These are phyloP conservation scores for Vinca major DNA, from an alignment of 305 asterid species.

Conservation along the genomic window DNA sequence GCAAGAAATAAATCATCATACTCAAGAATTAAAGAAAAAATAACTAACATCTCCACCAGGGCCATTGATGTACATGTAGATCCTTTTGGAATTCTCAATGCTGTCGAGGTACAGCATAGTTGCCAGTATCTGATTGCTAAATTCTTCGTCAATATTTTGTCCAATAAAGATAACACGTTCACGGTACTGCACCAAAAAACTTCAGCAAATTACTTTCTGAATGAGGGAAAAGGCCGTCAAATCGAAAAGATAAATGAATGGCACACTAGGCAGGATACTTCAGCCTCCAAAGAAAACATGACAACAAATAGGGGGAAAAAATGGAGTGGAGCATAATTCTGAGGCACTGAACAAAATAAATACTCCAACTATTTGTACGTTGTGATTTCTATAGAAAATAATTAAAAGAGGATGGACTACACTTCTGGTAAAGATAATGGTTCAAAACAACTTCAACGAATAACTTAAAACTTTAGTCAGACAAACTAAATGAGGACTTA, in stretches of 20 bases:
- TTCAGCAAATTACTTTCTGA: constrained; percentile 9
- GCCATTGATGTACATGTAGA: constrained; percentile 66
- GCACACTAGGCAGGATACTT: not conserved
- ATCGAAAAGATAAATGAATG: not conserved
- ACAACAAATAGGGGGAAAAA: not conserved
- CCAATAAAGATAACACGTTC: constrained; percentile 84
- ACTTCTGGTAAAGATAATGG: not conserved
- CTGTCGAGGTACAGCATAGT: constrained; percentile 93
- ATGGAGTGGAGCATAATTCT: not conserved
- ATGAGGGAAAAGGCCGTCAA: not conserved
- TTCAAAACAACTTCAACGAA: not conserved
- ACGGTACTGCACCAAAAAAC: constrained; percentile 60
- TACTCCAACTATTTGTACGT: not conserved
- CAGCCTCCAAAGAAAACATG: not conserved
- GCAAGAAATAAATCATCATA: not conserved
- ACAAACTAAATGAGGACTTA: not conserved
- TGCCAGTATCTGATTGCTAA: constrained; percentile 82
- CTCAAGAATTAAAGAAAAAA: constrained; percentile 4
- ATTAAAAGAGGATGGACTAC: not conserved
- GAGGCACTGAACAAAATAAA: not conserved
- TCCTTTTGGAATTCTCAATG: constrained; percentile 57
- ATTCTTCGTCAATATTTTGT: constrained; percentile 72
- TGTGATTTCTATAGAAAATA: not conserved
- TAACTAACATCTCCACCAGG: constrained; percentile 96
- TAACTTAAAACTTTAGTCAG: not conserved